Evolutionary conservation across 1,284 basidiomycete species (phyloP), one percentile per base, ranked within the genome.

Genomic region (Papiliotrema laurentii): DNA sequence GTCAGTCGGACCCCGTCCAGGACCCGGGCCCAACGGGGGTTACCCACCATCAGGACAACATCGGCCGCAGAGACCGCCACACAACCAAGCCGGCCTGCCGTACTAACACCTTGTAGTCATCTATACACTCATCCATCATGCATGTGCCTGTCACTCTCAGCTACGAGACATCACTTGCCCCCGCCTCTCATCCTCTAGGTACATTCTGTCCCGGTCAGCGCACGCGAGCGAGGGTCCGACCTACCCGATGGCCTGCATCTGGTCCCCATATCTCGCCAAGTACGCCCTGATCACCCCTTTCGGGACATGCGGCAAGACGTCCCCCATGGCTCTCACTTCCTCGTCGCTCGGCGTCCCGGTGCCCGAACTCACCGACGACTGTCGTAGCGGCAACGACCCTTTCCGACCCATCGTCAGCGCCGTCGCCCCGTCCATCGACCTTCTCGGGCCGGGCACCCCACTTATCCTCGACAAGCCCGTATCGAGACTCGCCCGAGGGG

Each of bases 131-230:
- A n/a, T n/a, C n/a, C n/a, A n/a, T n/a, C n/a, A n/a, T n/a, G n/a
- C n/a, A n/a, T n/a, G n/a, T n/a, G n/a, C n/a, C n/a, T n/a, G n/a
- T n/a, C n/a, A n/a, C n/a, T n/a, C n/a, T n/a, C n/a, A n/a, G n/a
- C 24, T 44, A 30, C 24, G 43, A n/a, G 16, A 53, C 51, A 63
- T 42, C 38, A 87, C 66, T 19, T 75, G 78, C 21, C 86, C 86
- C 59, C 83, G 85, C 76, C 85, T 85, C 69, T 90, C 87, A 60
- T 92, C 89, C 58, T 90, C 88, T 26, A 92, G 75, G 69, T 89
- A 92, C 62, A 87, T 85, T 19, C 87, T 72, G 42, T 35, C 27
- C 34, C 21, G 1, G 25, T 22, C 31, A 2, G 25, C 10, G 4
- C 25, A 3, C 18, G 5, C 31, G 19, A 21, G 33, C 28, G 37